Evolutionary conservation across 164 flowering plant species (phyloP).

Genomic region (Litsea cubeba): DNA sequence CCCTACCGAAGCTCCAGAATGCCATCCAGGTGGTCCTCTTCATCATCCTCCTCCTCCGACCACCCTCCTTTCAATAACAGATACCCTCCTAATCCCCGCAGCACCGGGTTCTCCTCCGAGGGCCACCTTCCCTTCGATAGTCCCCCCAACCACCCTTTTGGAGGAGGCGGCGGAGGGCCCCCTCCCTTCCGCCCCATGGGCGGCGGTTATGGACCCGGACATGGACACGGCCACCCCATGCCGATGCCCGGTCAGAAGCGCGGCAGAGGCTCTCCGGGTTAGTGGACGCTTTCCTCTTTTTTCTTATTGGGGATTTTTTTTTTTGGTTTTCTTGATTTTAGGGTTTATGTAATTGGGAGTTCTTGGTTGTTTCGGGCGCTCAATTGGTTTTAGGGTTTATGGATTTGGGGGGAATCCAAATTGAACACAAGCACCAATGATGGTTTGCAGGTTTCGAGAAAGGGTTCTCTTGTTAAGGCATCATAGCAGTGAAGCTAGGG

Average conservation of each 20-base stretch:
- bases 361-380: background rate
- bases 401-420: background rate
- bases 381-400: background rate
- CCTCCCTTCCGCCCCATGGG: constrained; percentile 3
- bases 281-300: background rate
- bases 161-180: background rate
- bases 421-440: background rate
- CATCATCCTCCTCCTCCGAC: background rate
- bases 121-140: background rate
- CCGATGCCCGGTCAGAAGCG: constrained; percentile 4
- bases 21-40: constrained; percentile 6
- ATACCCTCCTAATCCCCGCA: background rate
- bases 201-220: background rate
- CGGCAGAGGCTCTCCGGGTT: background rate
- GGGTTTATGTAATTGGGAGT: no score
- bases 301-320: background rate
- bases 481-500: no score
- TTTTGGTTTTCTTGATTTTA: background rate
- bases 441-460: no score
- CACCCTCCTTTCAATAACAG: background rate
- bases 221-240: background rate
- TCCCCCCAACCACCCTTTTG: background rate
- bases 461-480: no score
- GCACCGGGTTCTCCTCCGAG: background rate
- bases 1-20: background rate